A percentile compares a stretch with the other conserved stretches of the same genome.
phyloP scores from a whole-genome alignment of 306 rosid genomes.

The Vigna angularis region DNA sequence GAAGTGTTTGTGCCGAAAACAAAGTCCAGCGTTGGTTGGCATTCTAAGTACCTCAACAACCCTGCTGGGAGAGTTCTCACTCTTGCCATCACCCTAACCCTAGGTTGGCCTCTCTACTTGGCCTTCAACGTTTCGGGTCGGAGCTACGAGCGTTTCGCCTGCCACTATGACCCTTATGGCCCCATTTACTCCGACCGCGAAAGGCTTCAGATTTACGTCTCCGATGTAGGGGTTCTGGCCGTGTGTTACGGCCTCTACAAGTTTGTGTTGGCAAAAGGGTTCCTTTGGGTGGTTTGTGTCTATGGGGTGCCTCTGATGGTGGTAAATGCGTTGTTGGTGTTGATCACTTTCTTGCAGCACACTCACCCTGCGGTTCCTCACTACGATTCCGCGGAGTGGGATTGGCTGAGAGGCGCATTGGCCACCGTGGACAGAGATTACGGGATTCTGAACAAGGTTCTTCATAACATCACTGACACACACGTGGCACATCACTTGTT shows the following conservation, averaged over 20 bases:
- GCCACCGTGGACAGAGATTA: slow-evolving; percentile 45
- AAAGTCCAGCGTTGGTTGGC: slow-evolving; percentile 55
- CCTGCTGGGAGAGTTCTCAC: slow-evolving; percentile 62
- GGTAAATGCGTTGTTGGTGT: slow-evolving; percentile 25
- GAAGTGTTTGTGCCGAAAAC: slow-evolving; percentile 87
- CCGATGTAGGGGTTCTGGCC: slow-evolving; percentile 62
- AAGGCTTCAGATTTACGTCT: slow-evolving; percentile 63
- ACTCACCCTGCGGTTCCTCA: slow-evolving; percentile 47
- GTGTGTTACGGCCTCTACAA: slow-evolving; percentile 56
- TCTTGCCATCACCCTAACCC: slow-evolving; percentile 50
- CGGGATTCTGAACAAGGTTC: slow-evolving; percentile 44
- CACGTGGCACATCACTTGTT: slow-evolving; percentile 58
- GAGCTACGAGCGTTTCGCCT: slow-evolving; percentile 61
- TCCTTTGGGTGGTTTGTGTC: slow-evolving; percentile 66
- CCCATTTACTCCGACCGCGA: slow-evolving; percentile 77
- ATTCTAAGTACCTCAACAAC: slow-evolving; percentile 69
- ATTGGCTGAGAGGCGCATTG: slow-evolving; percentile 47
- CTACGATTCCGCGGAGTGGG: slow-evolving; percentile 50
- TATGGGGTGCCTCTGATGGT: slow-evolving; percentile 47
- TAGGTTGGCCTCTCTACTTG: slow-evolving; percentile 86
- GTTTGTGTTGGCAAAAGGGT: slow-evolving; percentile 51
- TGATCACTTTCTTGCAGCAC: slow-evolving; percentile 46
- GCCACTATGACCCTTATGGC: slow-evolving; percentile 79
- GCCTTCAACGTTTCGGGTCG: slow-evolving; percentile 79
- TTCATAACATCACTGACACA: slow-evolving; percentile 44